Evolutionary conservation across 345 rosid species (phyloP), one percentile per base, ranked within the genome.

Genomic region (Physaria fendleri): DNA sequence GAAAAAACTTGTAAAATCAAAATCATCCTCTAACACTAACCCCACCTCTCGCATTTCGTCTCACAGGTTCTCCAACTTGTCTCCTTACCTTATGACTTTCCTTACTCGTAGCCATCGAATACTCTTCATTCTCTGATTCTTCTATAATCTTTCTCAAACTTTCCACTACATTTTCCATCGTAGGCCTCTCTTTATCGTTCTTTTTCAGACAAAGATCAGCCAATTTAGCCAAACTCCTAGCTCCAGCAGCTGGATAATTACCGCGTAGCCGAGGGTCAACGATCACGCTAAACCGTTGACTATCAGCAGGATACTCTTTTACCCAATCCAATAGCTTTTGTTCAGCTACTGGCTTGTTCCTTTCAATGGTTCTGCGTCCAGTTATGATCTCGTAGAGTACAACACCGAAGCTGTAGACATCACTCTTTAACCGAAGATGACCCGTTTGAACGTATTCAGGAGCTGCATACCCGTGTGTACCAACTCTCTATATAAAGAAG

Each of bases 371-470:
- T 41, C 96, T 46, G 55, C 98, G 82, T 8, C 98, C 98, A 0
- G 93, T 74, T 12, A 91, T 81, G 65, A 82, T 76, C 81, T 91
- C 98, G 15, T 85, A 91, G 6, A 81, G 64, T 2, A 85, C 96
- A 14, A 91, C 96, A 5, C 98, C 98, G 27, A 83, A 88, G 69
- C 98, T 88, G 79, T 90, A 91, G 0, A 88, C 96, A 35, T 88
- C 98, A 23, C 96, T 88, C 51, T 78, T 82, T 12, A 74, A 28
- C 9, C 95, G 82, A 30, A 91, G 78, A 75, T 78, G 95, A 14
- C 98, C 96, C 0, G 98, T 88, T 74, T 84, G 71, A 0, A 91
- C 69, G 43, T 91, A 91, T 56, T 91, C 98, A 0, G 98, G 98
- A 30, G 95, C 96, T 17, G 98, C 98, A 68, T 91, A 91, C 8